Base-by-base conservation (phyloP, 108 stramenopile genomes). In the Cyclostephanos tholiformis region DNA sequence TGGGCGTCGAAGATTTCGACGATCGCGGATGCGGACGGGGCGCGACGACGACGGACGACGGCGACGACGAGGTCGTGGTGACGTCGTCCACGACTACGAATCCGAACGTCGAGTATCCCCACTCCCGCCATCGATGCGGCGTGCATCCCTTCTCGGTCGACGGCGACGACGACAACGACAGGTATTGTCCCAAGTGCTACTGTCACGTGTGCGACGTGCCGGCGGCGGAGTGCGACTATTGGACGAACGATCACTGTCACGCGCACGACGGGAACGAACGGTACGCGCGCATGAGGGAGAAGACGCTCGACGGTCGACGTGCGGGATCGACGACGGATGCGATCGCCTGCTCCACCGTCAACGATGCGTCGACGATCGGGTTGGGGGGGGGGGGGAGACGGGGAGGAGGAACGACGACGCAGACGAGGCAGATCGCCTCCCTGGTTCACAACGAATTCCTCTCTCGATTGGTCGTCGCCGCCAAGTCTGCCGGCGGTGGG, bases 171-270 rank as follows among this genome's bases (percentile, higher is more conserved):
- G 53, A 20, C 36, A 74, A 82, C 49, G 49, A 23, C 17, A 69
- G 69, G 59, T 72, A 68, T 43, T 92, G 91, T 63, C 43, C 43
- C 11, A 92, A 89, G n/a, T 92, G 91, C 78, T 88, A 82, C 59
- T 92, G 91, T 58, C 69, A 67, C 67, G 60, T 85, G 1, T 92
- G 91, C 67, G 83, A 92, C 50, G 68, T 72, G 43, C 81, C 69
- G 0, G 87, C 80, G 1, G 51, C 57, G 4, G 43, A 85, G 16
- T 92, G 91, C 65, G 27, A 7, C 0, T 17, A 65, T 6, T 92
- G 91, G 91, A 36, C 80, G 29, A 63, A 67, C n/a, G 52, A 51
- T n/a, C 82, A 77, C 63, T 72, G 77, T 58, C 50, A 65, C 67
- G 78, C 66, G 2, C 69, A 71, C 23, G 52, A 79, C 61, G 35